Evolutionary conservation across 1,284 basidiomycete genomes (phyloP), one percentile per base, ranked within the genome.

Genomic region (Ustilago esculenta): DNA sequence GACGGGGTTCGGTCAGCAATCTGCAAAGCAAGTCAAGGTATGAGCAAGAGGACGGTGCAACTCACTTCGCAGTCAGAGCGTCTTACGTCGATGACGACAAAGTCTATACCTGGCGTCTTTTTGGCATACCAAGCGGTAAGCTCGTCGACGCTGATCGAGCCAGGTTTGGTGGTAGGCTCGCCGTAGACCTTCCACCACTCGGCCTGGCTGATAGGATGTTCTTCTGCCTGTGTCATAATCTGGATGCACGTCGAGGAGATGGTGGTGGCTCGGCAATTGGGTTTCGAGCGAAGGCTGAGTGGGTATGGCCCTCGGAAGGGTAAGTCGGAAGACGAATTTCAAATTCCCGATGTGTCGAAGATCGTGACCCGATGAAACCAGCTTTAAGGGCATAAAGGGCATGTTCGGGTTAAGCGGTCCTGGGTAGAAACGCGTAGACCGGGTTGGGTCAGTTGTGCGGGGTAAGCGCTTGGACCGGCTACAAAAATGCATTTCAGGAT

Each of bases 31-130:
- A 29, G 12, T 29, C 27, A 29, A 12, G 12, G 27, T 7, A 6
- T 7, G 36, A 12, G 17, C 11, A 10, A 15, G 9, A 17, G 39
- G 15, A 12, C 12, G 15, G 41, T 24, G 23, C 17, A 14, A 66
- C 58, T 51, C 27, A 76, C 75, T 10, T 70, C 63, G 49, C 72
- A 75, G 29, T 76, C 75, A 4, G 73, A 61, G 23, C 75, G 52
- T 17, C 75, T 37, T 21, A 76, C 75, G 41, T 76, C 75, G 27
- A 76, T 49, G 18, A 76, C 63, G 30, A 73, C 46, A 50, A 70
- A 76, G 49, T 72, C 65, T 29, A 45, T 56, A 15, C 69, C 72
- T 1, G 63, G 52, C 4, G 51, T 51, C 44, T 68, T 60, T 41
- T 52, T 34, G 24, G 30, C 12, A 18, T 47, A 63, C 66, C 66